phyloP scores from a whole-genome alignment of 169 alveolate species.

The Plasmodium cynomolgi region DNA sequence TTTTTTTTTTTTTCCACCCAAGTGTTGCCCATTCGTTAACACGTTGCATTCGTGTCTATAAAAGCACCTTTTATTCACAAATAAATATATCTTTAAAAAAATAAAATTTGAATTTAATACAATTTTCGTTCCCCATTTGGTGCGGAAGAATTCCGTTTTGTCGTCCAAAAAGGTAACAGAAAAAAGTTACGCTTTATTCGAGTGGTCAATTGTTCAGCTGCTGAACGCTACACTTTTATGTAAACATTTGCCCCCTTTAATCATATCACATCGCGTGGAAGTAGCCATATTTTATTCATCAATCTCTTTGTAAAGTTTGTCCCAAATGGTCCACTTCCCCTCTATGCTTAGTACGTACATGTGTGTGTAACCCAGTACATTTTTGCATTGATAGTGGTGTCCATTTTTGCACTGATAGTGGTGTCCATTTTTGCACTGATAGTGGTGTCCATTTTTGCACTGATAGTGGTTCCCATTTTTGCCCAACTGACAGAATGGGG shows the following conservation, averaged over 20 bases:
- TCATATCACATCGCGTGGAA: background rate
- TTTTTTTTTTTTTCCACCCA: background rate
- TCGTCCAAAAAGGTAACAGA: background rate
- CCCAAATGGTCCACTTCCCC: background rate
- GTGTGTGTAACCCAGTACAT: background rate
- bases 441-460: background rate
- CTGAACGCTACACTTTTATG: background rate
- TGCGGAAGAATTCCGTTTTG: background rate
- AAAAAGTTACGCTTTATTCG: background rate
- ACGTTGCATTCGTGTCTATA: background rate
- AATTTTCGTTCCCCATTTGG: background rate
- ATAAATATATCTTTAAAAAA: background rate
- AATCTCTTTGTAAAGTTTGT: background rate
- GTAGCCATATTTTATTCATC: background rate
- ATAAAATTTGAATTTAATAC: background rate
- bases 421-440: background rate
- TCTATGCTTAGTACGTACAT: background rate
- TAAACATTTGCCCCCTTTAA: background rate
- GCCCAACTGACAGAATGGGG: background rate
- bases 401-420: background rate
- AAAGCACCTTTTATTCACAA: background rate
- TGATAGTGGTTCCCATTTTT: background rate
- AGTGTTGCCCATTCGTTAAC: background rate
- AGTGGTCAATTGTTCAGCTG: background rate
- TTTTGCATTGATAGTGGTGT: background rate